Evolutionary conservation across 2,329 filamentous ascomycete genomes (phyloP).

Genomic region (Fusarium coicis): DNA sequence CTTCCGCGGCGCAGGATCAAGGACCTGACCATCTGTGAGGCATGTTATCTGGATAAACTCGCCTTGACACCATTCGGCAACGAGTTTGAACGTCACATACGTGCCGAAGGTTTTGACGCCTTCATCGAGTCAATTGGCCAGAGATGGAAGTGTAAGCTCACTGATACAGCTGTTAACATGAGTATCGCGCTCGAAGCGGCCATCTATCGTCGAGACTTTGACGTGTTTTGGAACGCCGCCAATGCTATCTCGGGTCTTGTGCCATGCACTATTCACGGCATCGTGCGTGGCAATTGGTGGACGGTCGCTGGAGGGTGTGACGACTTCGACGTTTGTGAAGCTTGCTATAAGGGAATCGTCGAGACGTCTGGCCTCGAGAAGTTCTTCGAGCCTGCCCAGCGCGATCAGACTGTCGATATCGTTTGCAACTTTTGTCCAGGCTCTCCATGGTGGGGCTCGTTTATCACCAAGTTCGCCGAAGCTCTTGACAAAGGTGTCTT

Average conservation of each 20-base stretch:
- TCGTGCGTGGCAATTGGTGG: constrained; percentile 50
- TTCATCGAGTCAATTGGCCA: constrained; percentile 37
- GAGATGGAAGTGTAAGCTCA: constrained; percentile 42
- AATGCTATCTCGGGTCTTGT: constrained; percentile 36
- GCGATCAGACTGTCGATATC: constrained; percentile 29
- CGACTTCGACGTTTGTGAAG: constrained; percentile 47
- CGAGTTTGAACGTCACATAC: constrained; percentile 42
- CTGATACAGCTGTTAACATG: constrained; percentile 36
- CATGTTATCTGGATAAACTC: constrained; percentile 51
- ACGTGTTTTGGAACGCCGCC: constrained; percentile 43
- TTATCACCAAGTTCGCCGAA: constrained; percentile 44
- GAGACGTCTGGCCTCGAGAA: constrained; percentile 37
- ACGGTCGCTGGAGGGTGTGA: constrained; percentile 41
- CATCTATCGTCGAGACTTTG: constrained; percentile 40
- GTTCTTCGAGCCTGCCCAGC: constrained; percentile 45
- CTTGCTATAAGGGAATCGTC: constrained; percentile 48
- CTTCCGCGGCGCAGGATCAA: constrained; percentile 38
- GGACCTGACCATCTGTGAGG: constrained; percentile 47
- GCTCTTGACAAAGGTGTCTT: constrained; percentile 49
- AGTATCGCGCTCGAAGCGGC: constrained; percentile 43
- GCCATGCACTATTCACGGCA: constrained; percentile 44
- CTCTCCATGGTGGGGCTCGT: constrained; percentile 40
- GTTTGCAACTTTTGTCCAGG: constrained; percentile 48
- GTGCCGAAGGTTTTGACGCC: constrained; percentile 35
- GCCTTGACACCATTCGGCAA: constrained; percentile 43